Evolutionary conservation across 2,329 filamentous ascomycete genomes (phyloP).

Genomic region (Leptographium procerum): DNA sequence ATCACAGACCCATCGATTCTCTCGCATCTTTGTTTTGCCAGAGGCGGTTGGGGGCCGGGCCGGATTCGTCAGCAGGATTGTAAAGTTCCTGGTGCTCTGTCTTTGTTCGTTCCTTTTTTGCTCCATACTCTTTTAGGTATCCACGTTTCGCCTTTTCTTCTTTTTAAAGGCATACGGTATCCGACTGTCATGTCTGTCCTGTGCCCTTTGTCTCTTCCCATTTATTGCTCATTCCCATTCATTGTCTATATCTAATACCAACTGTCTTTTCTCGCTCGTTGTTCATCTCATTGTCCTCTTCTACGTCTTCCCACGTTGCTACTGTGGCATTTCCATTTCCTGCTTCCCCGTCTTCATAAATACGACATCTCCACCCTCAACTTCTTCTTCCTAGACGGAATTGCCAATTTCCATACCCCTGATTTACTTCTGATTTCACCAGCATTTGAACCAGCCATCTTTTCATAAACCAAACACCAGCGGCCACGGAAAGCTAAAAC

Average conservation of each 20-base stretch:
- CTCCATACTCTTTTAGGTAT: neutral
- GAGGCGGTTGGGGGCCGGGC: too few relatives aligned
- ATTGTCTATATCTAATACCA: too few relatives aligned
- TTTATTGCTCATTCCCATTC: too few relatives aligned
- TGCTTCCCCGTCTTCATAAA: neutral
- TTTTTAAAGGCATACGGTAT: neutral
- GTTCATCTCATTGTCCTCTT: neutral
- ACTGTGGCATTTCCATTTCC: neutral
- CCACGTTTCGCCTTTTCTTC: too few relatives aligned
- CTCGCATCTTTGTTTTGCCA: too few relatives aligned
- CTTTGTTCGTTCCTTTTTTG: neutral
- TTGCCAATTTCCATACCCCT: constrained; percentile 1
- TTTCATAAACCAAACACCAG: neutral
- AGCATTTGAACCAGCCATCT: neutral
- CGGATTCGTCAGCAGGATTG: too few relatives aligned
- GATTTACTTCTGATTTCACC: neutral
- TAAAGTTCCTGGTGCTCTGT: too few relatives aligned
- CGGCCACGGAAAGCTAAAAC: neutral
- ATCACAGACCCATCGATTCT: too few relatives aligned
- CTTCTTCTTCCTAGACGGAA: neutral
- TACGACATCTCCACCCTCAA: neutral
- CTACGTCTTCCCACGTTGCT: neutral
- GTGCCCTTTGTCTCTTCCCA: neutral
- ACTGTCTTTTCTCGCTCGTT: too few relatives aligned
- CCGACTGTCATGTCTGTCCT: neutral